These are phyloP conservation scores for Fomitopsis palustris DNA, from an alignment of 1,284 basidiomycete species.

Conservation along the genomic window DNA sequence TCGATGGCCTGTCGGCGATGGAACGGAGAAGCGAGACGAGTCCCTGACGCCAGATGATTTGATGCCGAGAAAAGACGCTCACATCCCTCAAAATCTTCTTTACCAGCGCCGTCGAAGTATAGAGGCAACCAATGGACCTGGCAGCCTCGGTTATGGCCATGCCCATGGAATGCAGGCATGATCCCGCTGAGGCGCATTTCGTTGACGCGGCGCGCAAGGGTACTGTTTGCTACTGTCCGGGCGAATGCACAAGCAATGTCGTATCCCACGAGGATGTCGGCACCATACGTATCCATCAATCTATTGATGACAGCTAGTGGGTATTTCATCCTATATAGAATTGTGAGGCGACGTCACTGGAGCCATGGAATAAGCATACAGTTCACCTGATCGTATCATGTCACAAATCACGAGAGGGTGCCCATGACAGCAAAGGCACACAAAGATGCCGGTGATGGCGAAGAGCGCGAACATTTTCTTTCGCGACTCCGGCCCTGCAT, in stretches of 20 bases:
- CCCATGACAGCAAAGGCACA: conserved; percentile 12
- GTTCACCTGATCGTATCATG: conserved; percentile 35
- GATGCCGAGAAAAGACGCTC: conserved; percentile 30
- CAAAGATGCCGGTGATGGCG: conserved; percentile 32
- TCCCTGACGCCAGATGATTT: conserved; percentile 25
- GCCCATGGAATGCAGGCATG: too few relatives aligned
- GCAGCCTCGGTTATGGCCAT: conserved; percentile 31
- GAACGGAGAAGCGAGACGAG: conserved; percentile 21
- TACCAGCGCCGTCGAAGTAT: conserved; percentile 26
- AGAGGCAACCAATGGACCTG: conserved; percentile 30
- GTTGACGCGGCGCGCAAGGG: conserved; percentile 13
- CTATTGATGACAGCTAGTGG: conserved; percentile 27
- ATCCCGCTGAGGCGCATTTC: conserved; percentile 9
- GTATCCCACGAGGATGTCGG: conserved; percentile 25
- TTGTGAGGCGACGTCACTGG: neutral
- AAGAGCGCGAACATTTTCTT: conserved; percentile 31
- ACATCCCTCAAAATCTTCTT: conserved; percentile 29
- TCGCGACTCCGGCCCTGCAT: conserved; percentile 18
- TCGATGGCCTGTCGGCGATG: conserved; percentile 25
- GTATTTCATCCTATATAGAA: conserved; percentile 31
- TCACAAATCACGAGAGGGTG: conserved; percentile 29
- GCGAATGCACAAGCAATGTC: conserved; percentile 34
- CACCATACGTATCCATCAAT: conserved; percentile 21
- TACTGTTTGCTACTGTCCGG: conserved; percentile 23
- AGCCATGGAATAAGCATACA: conserved; percentile 20